Evolutionary conservation across 2,329 filamentous ascomycete species (phyloP), one percentile per base, ranked within the genome.

Genomic region (Botrytis galanthina): DNA sequence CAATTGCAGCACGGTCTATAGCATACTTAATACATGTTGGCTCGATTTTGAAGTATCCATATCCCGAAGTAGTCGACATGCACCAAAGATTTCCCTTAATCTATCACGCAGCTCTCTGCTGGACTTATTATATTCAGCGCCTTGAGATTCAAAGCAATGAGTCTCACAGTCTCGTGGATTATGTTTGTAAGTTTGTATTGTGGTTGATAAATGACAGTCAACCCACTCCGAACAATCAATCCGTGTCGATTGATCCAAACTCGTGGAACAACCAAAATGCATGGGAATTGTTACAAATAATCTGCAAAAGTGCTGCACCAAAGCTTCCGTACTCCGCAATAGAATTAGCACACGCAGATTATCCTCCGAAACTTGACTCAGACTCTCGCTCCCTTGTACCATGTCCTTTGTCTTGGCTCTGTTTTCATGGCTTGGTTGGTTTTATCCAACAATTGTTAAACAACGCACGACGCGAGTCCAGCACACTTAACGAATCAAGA

Each of bases 401-500:
- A 26, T 26, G 22, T 26, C 46, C 22, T 12, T 48, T 51, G 0
- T 51, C 10, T 51, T 51, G 46, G 46, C 4, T 4, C n/a, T 51
- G 3, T 51, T 4, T 5, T n/a, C 46, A 51, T 51, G 46, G 22
- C 46, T 51, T 51, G 1, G 26, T 12, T 48, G 5, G 46, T 48
- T 12, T 48, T 4, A 10, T 48, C 10, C 4, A 12, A 4, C 9
- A 12, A 9, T 26, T 48, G 12, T 48, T 12, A 26, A 48, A 22
- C 9, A 9, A 51, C 0, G 4, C 9, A 6, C 9, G 0, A 26
- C 1, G 4, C 46, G 22, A 26, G 10, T 5, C 4, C 10, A 26
- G 46, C 0, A 0, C 4, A 26, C 2, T 4, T 5, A 1, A 48
- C 5, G 22, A 26, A 26, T 51, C 22, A 0, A 51, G 4, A 26